Base-by-base conservation (phyloP, 371 early-diverging fungal species). In the Mortierella sp. region DNA sequence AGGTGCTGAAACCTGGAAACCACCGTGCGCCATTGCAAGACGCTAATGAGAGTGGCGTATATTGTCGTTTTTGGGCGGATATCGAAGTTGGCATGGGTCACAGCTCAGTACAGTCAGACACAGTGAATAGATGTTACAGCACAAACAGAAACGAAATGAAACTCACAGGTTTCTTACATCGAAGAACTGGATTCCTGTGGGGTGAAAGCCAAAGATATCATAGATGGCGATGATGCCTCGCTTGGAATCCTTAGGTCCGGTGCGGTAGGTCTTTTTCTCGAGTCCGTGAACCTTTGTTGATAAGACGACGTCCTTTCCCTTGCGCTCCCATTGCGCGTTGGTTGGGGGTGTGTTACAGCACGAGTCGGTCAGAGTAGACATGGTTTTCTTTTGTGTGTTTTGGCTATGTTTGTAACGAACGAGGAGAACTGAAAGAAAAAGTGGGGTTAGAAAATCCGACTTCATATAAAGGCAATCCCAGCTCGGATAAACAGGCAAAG, bases 341-440 rank as follows among this genome's bases (percentile, higher is more conserved):
- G 48, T 55, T 15, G 78, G 55, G 32, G 78, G 78, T 12, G 70
- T 76, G 70, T 64, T 76, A 55, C 78, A 76, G 58, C 78, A 76
- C 7, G 78, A 64, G 14, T 34, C 11, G 37, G 37, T 34, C 14
- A 34, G 14, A 34, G 37, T 11, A 14, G 37, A 34, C 37, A 34
- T 34, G 37, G 37, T 1, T 11, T 7, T 1, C 1, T 1, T 34
- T 34, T 4, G 1, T 34, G 7, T 34, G 37, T 4, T 34, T 34
- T 7, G 34, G 37, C 14, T 34, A 14, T 34, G 37, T 11, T 34
- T 11, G 37, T 34, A 14, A 34, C 7, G 37, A 34, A 4, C 11
- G 4, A 11, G 37, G 37, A 4, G 37, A 34, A 14, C 37, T 7
- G 2, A 34, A 34, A 34, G 37, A 34, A 14, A 34, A 4, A 34